These are phyloP conservation scores for Pelargonium myrrhifolium DNA, from an alignment of 441 rosid species.

Conservation along the genomic window DNA sequence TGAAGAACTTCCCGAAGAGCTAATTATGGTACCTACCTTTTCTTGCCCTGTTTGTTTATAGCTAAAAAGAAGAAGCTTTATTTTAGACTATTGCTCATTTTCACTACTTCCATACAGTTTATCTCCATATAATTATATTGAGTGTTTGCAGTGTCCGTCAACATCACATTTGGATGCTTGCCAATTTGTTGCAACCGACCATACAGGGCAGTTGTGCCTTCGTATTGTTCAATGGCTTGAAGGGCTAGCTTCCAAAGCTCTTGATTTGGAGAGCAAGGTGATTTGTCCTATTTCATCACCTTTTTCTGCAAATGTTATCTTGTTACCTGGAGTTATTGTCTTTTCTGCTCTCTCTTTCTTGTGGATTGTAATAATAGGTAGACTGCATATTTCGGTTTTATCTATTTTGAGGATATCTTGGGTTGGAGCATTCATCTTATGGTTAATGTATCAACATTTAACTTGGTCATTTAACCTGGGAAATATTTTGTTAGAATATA, in stretches of 20 bases:
- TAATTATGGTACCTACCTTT: slow-evolving; percentile 44
- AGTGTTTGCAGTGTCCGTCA: slow-evolving; percentile 61
- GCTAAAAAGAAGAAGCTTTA: neutral
- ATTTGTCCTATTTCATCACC: slow-evolving; percentile 1
- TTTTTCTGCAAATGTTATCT: slow-evolving; percentile 10
- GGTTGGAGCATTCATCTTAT: neutral
- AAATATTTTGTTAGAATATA: neutral
- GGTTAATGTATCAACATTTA: neutral
- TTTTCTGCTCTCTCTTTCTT: neutral
- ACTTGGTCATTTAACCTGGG: neutral
- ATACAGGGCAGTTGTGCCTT: slow-evolving; percentile 85
- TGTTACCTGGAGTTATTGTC: slow-evolving; percentile 4
- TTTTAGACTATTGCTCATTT: slow-evolving; percentile 6
- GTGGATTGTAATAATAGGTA: neutral
- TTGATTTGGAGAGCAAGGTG: slow-evolving; percentile 94
- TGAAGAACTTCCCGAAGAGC: slow-evolving; percentile 65
- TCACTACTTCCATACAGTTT: slow-evolving; percentile 10
- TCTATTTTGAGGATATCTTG: neutral
- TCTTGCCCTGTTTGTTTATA: slow-evolving; percentile 7
- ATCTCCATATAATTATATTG: slow-evolving; percentile 19
- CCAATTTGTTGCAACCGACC: slow-evolving; percentile 78
- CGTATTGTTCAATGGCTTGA: slow-evolving; percentile 96
- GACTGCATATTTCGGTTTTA: neutral
- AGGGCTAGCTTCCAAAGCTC: slow-evolving; percentile 91
- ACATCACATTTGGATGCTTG: slow-evolving; percentile 95